Base-by-base conservation (phyloP, 1,139 yeast genomes). In the Kodamaea ohmeri region DNA sequence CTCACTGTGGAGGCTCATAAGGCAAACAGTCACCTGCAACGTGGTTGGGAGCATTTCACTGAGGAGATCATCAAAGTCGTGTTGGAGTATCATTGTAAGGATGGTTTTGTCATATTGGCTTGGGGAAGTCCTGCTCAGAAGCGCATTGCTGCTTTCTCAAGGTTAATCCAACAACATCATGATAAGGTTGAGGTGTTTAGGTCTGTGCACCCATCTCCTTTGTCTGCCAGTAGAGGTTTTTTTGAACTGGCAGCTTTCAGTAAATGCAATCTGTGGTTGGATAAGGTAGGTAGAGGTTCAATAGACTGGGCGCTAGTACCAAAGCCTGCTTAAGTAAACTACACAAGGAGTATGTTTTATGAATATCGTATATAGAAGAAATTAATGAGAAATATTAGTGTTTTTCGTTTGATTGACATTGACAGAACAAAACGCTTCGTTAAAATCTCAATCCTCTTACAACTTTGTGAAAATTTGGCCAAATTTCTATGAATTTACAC, bases 81-180 rank as follows among this genome's bases (percentile, higher is more conserved):
- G 18, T 68, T 78, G 2, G 67, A 58, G 15, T 63, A 56, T 45
- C 68, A 67, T 41, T 53, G 65, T 20, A 49, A 54, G 35, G 64
- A 39, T 45, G 90, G 90, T 4, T 71, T 89, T 29, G 94, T 83
- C 4, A 74, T 92, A 21, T 66, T 92, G 67, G 86, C 95, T 1
- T 94, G 99, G 99, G 99, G 99, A 0, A 65, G 78, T 6, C 96
- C 97, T 2, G 98, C 98, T 0, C 89, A 83, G 38, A 83, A 78
- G 44, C 66, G 95, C 26, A 73, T 88, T 1, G 71, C 68, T 32
- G 65, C 64, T 42, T 65, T 65, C 38, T 44, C 56, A 14, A 55
- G 60, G 16, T 67, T 74, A 21, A 38, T 44, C 13, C 11, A 33
- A 4, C 36, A 36, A 7, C 37, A 42, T 14, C 39, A 40, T 7